These are phyloP conservation scores for Wickerhamomyces queroliae DNA, from an alignment of 805 yeast genomes.

Conservation along the genomic window DNA sequence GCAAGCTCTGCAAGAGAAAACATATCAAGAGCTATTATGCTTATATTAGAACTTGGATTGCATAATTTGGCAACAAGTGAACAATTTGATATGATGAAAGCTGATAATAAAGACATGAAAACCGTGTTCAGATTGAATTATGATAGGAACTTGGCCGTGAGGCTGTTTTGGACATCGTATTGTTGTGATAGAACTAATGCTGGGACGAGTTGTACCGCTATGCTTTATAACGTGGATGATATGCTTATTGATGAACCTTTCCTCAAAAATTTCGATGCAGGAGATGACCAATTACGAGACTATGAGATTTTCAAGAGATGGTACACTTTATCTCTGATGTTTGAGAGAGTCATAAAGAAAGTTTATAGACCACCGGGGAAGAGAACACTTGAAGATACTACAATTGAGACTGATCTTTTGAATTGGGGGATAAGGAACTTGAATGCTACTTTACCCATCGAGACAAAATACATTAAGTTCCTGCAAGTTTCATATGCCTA, in stretches of 20 bases:
- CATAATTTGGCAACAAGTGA: constrained; percentile 3
- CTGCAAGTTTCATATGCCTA: constrained; percentile 1
- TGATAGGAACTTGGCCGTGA: constrained; percentile 3
- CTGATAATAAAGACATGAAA: constrained; percentile 1
- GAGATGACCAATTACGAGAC: not conserved
- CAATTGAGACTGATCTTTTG: constrained; percentile 4
- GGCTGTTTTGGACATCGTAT: constrained; percentile 7
- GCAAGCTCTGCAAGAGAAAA: constrained; percentile 3
- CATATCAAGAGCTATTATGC: constrained; percentile 3
- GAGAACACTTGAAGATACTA: constrained; percentile 4
- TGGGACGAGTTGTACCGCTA: constrained; percentile 6
- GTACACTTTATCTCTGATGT: constrained; percentile 2
- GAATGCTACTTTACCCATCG: not conserved
- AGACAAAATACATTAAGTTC: not conserved
- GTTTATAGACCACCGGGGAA: constrained; percentile 8
- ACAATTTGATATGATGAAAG: constrained; percentile 2
- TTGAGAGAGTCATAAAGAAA: constrained; percentile 6
- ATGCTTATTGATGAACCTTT: constrained; percentile 5
- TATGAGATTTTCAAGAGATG: constrained; percentile 4
- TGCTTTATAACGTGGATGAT: constrained; percentile 5
- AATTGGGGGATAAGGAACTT: constrained; percentile 2
- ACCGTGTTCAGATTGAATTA: constrained; percentile 2
- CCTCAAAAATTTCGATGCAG: constrained; percentile 3
- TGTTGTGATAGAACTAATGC: constrained; percentile 8
- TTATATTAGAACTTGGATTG: constrained; percentile 5